Evolutionary conservation across 2,329 filamentous ascomycete genomes (phyloP).

Genomic region (Claviceps purpurea): DNA sequence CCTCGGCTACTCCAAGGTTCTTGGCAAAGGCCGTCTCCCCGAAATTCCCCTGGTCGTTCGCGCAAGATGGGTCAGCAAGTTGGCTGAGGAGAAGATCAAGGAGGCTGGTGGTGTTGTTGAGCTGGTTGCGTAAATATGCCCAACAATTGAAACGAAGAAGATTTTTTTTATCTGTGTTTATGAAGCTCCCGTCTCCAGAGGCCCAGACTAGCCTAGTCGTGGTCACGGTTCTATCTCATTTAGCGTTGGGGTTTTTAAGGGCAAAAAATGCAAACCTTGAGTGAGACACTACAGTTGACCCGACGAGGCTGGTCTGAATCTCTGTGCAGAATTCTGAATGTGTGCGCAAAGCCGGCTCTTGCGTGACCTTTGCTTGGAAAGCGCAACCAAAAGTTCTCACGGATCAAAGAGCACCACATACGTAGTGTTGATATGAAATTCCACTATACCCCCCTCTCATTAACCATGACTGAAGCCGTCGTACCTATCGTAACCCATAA

Average conservation of each 20-base stretch:
- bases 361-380: neutral
- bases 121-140: conserved; percentile 61
- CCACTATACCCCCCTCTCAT: neutral
- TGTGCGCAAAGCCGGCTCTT: neutral
- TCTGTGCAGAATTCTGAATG: neutral
- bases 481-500: neutral
- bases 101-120: conserved; percentile 92
- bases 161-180: neutral
- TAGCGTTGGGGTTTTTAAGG: no score
- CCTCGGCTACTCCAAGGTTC: conserved; percentile 95
- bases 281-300: neutral
- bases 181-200: neutral
- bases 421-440: neutral
- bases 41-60: conserved; percentile 88
- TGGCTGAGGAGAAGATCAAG: conserved; percentile 98
- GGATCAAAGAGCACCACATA: neutral
- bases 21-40: conserved; percentile 95
- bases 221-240: no score
- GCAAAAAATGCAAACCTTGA: neutral
- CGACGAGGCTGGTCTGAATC: neutral
- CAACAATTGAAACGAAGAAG: neutral
- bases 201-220: no score
- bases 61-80: conserved; percentile 86
- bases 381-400: neutral
- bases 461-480: neutral